Percentiles rank a stretch among this genome's conserved stretches.
Conservation (phyloP, 371 early-diverging fungal species). For the Gilbertella persicaria region DNA sequence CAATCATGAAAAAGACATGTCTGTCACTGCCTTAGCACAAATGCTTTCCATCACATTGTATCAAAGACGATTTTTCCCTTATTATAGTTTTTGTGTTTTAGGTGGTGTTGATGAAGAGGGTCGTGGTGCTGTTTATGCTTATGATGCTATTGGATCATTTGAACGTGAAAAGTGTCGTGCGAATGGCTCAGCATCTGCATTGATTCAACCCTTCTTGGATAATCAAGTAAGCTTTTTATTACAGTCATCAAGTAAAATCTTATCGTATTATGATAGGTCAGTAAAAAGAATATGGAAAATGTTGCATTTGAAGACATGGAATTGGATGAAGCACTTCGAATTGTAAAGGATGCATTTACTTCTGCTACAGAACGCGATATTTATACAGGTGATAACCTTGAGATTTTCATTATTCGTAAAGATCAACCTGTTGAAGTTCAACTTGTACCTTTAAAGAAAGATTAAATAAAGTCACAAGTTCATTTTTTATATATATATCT, state of each 20-base stretch:
- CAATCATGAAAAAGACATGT: slow-evolving; percentile 91
- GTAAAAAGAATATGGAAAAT: slow-evolving; percentile 65
- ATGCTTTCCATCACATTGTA: slow-evolving; percentile 95
- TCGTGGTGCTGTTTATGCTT: slow-evolving; percentile 90
- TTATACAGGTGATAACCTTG: slow-evolving; percentile 98
- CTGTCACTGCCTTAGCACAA: slow-evolving; percentile 89
- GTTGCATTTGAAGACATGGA: slow-evolving; percentile 40
- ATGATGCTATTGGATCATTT: slow-evolving; percentile 97
- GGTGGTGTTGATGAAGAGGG: slow-evolving; percentile 94
- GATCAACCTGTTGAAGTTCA: slow-evolving; percentile 76
- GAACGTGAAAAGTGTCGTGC: slow-evolving; percentile 82
- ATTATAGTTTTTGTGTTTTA: slow-evolving; percentile 91
- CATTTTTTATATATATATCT: too few relatives aligned
- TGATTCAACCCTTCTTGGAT: slow-evolving; percentile 99
- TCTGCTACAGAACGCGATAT: slow-evolving; percentile 99
- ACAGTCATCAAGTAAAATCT: not conserved
- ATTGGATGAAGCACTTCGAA: slow-evolving; percentile 71
- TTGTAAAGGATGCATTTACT: slow-evolving; percentile 97
- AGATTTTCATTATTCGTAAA: slow-evolving; percentile 89
- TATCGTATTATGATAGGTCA: slow-evolving; percentile 31
- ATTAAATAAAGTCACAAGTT: too few relatives aligned
- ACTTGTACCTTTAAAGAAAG: slow-evolving; percentile 75
- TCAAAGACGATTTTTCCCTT: slow-evolving; percentile 97
- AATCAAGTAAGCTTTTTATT: slow-evolving; percentile 72
- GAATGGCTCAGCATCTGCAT: slow-evolving; percentile 87